Conservation (phyloP, 202 grass and related monocot genomes). For the Miscanthus sacchariflorus region DNA sequence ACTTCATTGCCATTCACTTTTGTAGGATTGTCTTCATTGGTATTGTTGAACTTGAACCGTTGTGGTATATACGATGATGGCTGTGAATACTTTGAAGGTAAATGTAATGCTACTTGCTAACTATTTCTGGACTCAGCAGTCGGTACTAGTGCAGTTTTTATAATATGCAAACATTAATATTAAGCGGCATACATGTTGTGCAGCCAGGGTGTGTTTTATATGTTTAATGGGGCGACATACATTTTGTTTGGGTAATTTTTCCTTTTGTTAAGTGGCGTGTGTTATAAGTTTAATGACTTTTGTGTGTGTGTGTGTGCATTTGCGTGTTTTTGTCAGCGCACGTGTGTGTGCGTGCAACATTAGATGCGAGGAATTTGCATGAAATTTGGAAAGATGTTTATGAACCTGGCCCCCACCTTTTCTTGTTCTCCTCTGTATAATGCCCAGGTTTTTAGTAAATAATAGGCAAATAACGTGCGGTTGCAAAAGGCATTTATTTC, state of each 20-base stretch:
- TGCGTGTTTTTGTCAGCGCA: neutral
- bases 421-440: neutral
- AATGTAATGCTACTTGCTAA: neutral
- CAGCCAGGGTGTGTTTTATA: neutral
- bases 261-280: neutral
- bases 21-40: constrained; percentile 74
- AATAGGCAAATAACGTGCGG: neutral
- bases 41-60: constrained; percentile 74
- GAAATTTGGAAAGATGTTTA: no score
- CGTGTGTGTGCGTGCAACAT: neutral
- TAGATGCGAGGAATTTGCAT: no score
- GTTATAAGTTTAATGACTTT: neutral
- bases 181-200: neutral
- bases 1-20: constrained; percentile 22
- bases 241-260: neutral
- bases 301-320: neutral
- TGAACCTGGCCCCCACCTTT: neutral
- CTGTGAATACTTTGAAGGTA: constrained; percentile 78
- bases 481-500: constrained; percentile 11
- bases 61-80: constrained; percentile 87
- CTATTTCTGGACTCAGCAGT: neutral
- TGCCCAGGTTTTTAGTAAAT: neutral
- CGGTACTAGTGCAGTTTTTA: constrained; percentile 7
- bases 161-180: neutral
- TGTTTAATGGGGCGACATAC: neutral